Conservation (phyloP, 768 basidiomycete species). For the Astraeus odoratus region DNA sequence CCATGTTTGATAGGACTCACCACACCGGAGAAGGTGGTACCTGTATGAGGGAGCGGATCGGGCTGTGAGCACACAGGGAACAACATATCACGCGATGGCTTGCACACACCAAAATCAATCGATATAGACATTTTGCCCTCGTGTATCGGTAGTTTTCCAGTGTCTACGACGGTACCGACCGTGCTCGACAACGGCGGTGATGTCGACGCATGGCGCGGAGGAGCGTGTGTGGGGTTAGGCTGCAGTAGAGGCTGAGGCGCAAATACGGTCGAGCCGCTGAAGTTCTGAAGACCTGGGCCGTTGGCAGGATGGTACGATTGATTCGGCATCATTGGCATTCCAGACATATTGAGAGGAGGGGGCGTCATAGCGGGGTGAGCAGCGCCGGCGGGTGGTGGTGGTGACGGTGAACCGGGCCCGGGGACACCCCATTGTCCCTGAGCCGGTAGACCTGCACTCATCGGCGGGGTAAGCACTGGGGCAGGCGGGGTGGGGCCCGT, state of each 20-base stretch:
- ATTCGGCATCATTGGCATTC: constrained; percentile 1
- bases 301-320: neutral
- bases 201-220: constrained; percentile 12
- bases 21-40: constrained; percentile 84
- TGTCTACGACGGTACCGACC: constrained; percentile 10
- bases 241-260: constrained; percentile 17
- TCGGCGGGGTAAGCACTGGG: constrained; percentile 15
- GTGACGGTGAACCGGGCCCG: constrained; percentile 30
- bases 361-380: constrained; percentile 3
- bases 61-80: neutral
- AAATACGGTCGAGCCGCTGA: neutral
- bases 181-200: constrained; percentile 17
- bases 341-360: neutral
- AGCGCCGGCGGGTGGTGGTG: constrained; percentile 12
- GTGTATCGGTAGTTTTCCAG: constrained; percentile 28
- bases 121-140: constrained; percentile 80
- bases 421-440: constrained; percentile 16
- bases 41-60: constrained; percentile 29
- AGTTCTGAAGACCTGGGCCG: neutral
- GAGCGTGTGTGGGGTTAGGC: constrained; percentile 22
- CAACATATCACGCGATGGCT: neutral
- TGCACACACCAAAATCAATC: constrained; percentile 73
- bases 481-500: constrained; percentile 40
- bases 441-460: neutral
- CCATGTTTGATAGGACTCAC: constrained; percentile 39